phyloP scores from a whole-genome alignment of 345 rosid genomes.

The Linum trigynum region DNA sequence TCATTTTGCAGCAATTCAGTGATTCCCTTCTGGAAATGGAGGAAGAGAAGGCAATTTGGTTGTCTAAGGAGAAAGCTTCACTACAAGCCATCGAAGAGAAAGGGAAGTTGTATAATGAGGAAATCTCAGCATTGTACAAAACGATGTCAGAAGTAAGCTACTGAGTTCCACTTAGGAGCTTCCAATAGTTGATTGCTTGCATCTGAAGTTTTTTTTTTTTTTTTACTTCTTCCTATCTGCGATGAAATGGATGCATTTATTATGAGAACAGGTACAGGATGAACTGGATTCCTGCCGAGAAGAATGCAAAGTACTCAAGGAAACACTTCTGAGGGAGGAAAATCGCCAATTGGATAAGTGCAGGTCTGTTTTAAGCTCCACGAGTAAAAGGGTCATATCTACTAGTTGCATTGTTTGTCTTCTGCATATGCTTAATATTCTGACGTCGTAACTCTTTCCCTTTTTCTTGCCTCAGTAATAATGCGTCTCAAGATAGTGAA shows the following conservation, averaged over 20 bases:
- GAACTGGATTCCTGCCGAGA: conserved; percentile 47
- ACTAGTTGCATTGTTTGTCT: background rate
- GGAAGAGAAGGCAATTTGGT: conserved; percentile 82
- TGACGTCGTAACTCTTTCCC: background rate
- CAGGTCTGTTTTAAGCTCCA: conserved; percentile 41
- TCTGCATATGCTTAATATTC: background rate
- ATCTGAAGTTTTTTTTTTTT: conserved; percentile 4
- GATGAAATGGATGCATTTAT: background rate
- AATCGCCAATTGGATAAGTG: conserved; percentile 33
- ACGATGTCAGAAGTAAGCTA: conserved; percentile 47
- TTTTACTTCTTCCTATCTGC: background rate
- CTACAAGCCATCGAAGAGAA: conserved; percentile 55
- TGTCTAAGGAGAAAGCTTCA: conserved; percentile 60
- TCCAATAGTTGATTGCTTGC: conserved; percentile 1
- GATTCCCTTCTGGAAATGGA: conserved; percentile 81
- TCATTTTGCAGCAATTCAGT: conserved; percentile 58
- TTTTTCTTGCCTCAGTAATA: conserved; percentile 18
- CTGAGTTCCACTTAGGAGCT: conserved; percentile 4
- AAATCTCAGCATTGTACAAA: conserved; percentile 37
- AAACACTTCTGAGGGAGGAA: conserved; percentile 37
- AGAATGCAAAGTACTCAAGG: conserved; percentile 44
- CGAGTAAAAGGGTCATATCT: background rate
- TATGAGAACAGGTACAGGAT: conserved; percentile 34
- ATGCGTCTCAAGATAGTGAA: conserved; percentile 15
- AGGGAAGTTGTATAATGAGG: conserved; percentile 29